phyloP scores from a whole-genome alignment of 768 basidiomycete species.

The Suillus tomentosus region DNA sequence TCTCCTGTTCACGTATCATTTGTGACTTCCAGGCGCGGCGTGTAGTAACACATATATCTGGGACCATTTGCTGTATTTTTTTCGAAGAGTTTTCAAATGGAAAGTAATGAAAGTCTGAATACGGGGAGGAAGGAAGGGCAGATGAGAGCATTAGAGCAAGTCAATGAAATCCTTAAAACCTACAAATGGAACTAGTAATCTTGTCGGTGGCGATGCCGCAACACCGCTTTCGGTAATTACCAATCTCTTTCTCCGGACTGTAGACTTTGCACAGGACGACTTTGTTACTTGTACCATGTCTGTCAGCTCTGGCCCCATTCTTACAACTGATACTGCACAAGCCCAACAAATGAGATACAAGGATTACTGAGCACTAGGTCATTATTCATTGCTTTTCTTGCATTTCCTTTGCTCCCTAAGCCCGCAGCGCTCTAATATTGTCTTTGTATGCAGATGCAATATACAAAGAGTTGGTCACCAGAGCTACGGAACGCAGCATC shows the following conservation, averaged over 20 bases:
- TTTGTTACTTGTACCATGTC: background rate
- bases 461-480: background rate
- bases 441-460: background rate
- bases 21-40: slow-evolving; percentile 32
- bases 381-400: background rate
- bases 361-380: background rate
- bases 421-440: background rate
- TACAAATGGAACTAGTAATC: slow-evolving; percentile 6
- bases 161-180: slow-evolving; percentile 10
- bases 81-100: background rate
- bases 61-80: slow-evolving; percentile 8
- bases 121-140: slow-evolving; percentile 3
- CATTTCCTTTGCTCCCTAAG: background rate
- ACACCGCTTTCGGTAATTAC: slow-evolving; percentile 5
- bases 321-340: background rate
- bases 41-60: slow-evolving; percentile 31
- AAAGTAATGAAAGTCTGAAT: slow-evolving; percentile 1
- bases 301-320: background rate
- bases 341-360: background rate
- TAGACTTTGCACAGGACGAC: slow-evolving; percentile 1
- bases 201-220: slow-evolving; percentile 1
- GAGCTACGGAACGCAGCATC: background rate
- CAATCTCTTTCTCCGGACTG: background rate
- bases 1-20: slow-evolving; percentile 18
- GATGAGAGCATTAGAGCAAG: slow-evolving; percentile 9